Conservation (phyloP, 495 filamentous ascomycete genomes). For the Trichoderma parareesei region DNA sequence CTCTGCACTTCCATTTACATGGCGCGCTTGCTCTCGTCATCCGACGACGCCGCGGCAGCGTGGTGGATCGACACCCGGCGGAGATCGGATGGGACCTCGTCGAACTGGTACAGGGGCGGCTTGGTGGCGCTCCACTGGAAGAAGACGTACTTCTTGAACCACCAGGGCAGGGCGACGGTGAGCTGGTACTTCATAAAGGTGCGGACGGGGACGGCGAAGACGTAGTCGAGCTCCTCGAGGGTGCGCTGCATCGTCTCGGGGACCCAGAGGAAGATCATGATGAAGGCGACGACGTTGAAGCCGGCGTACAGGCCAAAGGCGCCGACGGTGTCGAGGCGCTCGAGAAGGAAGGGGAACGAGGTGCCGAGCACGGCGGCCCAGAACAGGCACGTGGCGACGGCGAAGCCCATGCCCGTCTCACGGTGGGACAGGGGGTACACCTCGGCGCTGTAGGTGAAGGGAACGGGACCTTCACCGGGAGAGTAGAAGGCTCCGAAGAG, state of each 20-base stretch:
- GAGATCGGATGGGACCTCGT: neutral
- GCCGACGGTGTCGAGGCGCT: conserved; percentile 37
- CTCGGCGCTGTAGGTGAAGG: conserved; percentile 74
- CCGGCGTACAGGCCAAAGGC: conserved; percentile 55
- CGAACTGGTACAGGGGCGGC: conserved; percentile 14
- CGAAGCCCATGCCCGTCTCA: conserved; percentile 66
- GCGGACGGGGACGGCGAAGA: conserved; percentile 46
- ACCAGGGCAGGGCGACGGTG: conserved; percentile 43
- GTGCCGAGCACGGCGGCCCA: conserved; percentile 59
- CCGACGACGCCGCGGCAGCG: neutral
- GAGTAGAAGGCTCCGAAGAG: conserved; percentile 65
- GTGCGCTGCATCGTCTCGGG: conserved; percentile 75
- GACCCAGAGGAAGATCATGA: conserved; percentile 67
- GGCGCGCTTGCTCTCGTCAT: conserved; percentile 2
- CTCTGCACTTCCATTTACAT: neutral
- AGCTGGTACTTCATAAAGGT: conserved; percentile 44
- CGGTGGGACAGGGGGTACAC: conserved; percentile 69
- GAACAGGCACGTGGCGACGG: conserved; percentile 60
- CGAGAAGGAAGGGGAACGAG: conserved; percentile 58
- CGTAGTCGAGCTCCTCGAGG: conserved; percentile 56
- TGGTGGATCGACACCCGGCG: conserved; percentile 1
- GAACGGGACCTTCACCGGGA: conserved; percentile 74
- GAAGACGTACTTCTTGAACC: conserved; percentile 43
- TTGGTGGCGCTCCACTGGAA: conserved; percentile 28
- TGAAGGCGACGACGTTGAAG: conserved; percentile 59